Conservation (phyloP, 768 basidiomycete genomes). For the Rossbeevera mucosa region DNA sequence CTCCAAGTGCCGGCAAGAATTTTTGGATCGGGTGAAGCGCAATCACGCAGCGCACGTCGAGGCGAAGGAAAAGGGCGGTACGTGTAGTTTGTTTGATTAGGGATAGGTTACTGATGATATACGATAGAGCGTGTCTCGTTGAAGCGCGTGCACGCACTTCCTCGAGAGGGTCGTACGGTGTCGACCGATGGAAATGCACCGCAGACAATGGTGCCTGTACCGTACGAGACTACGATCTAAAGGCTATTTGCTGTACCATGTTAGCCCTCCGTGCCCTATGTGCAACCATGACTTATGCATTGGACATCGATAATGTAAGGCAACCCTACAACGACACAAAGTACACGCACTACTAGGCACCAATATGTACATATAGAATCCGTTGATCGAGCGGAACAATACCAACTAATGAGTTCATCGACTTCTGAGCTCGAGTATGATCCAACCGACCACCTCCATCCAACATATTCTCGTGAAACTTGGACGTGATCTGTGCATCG, state of each 20-base stretch:
- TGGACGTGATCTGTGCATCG: no score
- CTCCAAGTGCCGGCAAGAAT: conserved; percentile 97
- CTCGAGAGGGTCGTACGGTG: conserved; percentile 76
- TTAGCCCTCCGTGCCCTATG: conserved; percentile 17
- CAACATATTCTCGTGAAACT: no score
- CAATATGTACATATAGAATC: no score
- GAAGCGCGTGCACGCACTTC: conserved; percentile 81
- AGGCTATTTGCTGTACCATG: conserved; percentile 20
- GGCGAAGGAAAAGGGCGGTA: conserved; percentile 86
- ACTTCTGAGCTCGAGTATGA: no score
- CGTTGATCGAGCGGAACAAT: no score
- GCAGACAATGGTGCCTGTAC: conserved; percentile 88
- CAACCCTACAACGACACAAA: no score
- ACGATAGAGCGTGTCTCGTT: conserved; percentile 69
- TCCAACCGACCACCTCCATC: no score
- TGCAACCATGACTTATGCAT: conserved; percentile 18
- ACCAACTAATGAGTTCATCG: no score
- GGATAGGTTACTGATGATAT: not conserved
- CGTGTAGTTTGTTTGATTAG: conserved; percentile 28
- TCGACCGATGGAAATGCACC: conserved; percentile 71
- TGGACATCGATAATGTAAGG: no score
- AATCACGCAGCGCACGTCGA: conserved; percentile 81
- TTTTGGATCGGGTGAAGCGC: conserved; percentile 90
- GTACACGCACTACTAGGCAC: no score
- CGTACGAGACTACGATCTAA: conserved; percentile 97